Conservation (phyloP, 352 stramenopile species). For the Globisporangium alternatum region DNA sequence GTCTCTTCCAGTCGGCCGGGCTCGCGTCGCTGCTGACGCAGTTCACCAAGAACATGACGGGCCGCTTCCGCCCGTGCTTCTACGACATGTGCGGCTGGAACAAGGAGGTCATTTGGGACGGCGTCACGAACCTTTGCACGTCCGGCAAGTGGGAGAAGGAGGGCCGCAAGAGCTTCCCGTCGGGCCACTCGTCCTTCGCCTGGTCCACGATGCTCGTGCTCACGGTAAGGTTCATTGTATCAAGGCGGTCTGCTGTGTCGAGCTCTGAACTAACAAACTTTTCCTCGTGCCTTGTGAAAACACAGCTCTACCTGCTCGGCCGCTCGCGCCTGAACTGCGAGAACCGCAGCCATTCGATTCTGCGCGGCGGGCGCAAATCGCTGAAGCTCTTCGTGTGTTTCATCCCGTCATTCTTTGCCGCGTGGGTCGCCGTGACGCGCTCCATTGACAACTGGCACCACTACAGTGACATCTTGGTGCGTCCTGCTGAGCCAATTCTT, state of each 20-base stretch:
- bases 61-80: constrained; percentile 71
- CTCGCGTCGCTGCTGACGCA: constrained; percentile 60
- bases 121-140: constrained; percentile 56
- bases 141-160: constrained; percentile 47
- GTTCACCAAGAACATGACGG: constrained; percentile 66
- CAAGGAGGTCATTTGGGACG: constrained; percentile 62
- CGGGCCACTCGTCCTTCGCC: constrained; percentile 69
- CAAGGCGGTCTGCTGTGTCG: neutral
- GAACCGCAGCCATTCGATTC: constrained; percentile 42
- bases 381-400: constrained; percentile 72
- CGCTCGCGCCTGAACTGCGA: constrained; percentile 56
- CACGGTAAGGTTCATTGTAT: constrained; percentile 31
- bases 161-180: constrained; percentile 70
- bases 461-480: constrained; percentile 75
- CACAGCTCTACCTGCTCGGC: constrained; percentile 66
- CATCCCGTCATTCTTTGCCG: constrained; percentile 47
- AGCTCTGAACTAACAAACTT: neutral
- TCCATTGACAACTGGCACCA: constrained; percentile 87
- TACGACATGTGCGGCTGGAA: constrained; percentile 79
- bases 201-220: constrained; percentile 74
- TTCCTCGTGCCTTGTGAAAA: constrained; percentile 1
- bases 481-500: neutral
- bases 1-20: constrained; percentile 44
- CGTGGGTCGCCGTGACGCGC: constrained; percentile 72
- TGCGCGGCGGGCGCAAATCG: constrained; percentile 53